Base-by-base conservation (phyloP, 306 rosid species). In the Datisca glomerata region DNA sequence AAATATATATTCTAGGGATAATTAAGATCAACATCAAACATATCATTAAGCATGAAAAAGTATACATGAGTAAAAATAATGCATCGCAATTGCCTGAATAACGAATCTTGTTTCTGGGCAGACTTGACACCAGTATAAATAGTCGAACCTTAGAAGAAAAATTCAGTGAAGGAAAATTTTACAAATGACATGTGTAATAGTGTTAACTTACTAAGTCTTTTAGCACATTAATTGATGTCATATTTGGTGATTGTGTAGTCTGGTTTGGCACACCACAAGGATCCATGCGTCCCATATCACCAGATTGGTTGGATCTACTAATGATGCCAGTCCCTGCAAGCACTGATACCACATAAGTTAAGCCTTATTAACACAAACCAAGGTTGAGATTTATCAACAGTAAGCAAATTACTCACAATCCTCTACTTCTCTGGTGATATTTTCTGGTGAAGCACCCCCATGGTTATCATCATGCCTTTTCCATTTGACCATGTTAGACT, bases 161-260 rank as follows among this genome's bases (percentile, higher is more conserved):
- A n/a, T n/a, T n/a, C n/a, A n/a, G n/a, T n/a, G n/a, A n/a, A n/a
- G n/a, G n/a, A n/a, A n/a, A n/a, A n/a, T n/a, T n/a, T n/a, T n/a
- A n/a, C n/a, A n/a, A n/a, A n/a, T n/a, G n/a, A n/a, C n/a, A n/a
- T n/a, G n/a, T n/a, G n/a, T n/a, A n/a, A n/a, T n/a, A n/a, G n/a
- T n/a, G 12, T 25, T 51, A 41, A 65, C 96, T 79, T 76, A 79
- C 96, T 6, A 54, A 34, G 24, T 64, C 63, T 47, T 55, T 55
- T 24, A 64, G 66, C 38, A 60, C 45, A 45, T 40, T 42, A 56
- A 18, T 71, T 48, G 80, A 60, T 47, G 44, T 53, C 43, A 55
- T 25, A 69, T 61, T 67, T 64, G 50, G 66, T 1, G 63, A 74
- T 61, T 60, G 27, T 5, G 49, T 34, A 62, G 49, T 60, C 67